Evolutionary conservation across 1,139 yeast genomes (phyloP), one percentile per base, ranked within the genome.

Genomic region (Suzukiozyma palmioleophila): DNA sequence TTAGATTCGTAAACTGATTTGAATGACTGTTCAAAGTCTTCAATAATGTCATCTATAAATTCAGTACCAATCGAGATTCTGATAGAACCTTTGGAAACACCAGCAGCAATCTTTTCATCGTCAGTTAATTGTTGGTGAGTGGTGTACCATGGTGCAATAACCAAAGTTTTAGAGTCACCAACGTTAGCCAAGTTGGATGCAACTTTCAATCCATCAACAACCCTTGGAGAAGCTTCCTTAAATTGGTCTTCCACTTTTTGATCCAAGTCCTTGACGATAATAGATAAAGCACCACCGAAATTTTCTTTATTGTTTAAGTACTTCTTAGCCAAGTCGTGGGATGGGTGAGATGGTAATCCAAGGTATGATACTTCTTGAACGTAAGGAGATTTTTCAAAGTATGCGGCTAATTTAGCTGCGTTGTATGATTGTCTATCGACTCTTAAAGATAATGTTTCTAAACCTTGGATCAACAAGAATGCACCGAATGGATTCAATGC

Each of bases 171-270:
- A 39, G 90, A 80, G 59, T 92, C 98, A 59, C 98, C 97, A 43
- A 92, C 97, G 56, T 92, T 92, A 43, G 98, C 97, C 60, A 92
- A 77, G 69, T 89, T 87, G 28, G 95, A 82, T 42, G 95, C 95
- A 43, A 92, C 67, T 64, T 87, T 77, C 62, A 92, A 77, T 49
- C 65, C 67, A 62, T 89, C 96, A 44, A 87, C 96, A 46, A 89
- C 86, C 52, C 71, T 75, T 37, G 90, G 90, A 52, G 95, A 88
- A 35, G 89, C 78, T 50, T 80, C 84, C 50, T 78, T 60, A 68
- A 83, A 84, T 46, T 79, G 81, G 51, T 77, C 79, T 16, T 58
- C 61, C 4, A 28, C 16, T 13, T 25, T 26, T 11, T n/a, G 18
- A 33, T 64, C 62, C 43, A 67, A 64, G 31, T 64, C 66, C 30